A percentile compares a stretch with the other conserved stretches of the same genome.
phyloP scores from a whole-genome alignment of 208 protist genomes.

The Trypanosoma cruzi region DNA sequence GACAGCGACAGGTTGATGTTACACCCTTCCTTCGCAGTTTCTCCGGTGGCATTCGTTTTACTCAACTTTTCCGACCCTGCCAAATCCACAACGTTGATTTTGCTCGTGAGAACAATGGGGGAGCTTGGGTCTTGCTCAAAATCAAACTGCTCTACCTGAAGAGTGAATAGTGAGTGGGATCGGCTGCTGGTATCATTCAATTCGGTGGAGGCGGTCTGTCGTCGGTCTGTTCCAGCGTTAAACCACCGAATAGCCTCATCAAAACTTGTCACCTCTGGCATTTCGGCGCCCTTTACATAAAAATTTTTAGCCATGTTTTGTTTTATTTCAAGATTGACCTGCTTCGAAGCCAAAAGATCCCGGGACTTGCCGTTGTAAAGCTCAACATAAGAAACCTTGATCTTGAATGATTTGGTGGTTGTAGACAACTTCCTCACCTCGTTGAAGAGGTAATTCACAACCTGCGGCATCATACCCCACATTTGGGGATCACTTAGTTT shows the following conservation, averaged over 20 bases:
- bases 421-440: slow-evolving; percentile 87
- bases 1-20: slow-evolving; percentile 96
- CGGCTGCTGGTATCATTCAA: slow-evolving; percentile 91
- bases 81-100: slow-evolving; percentile 95
- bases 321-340: slow-evolving; percentile 90
- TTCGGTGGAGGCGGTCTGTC: slow-evolving; percentile 90
- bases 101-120: slow-evolving; percentile 85
- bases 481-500: slow-evolving; percentile 68
- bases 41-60: slow-evolving; percentile 93
- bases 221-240: slow-evolving; percentile 84
- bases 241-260: slow-evolving; percentile 88
- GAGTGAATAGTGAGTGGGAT: slow-evolving; percentile 92
- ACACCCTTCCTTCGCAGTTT: slow-evolving; percentile 93
- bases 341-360: slow-evolving; percentile 81
- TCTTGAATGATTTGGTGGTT: slow-evolving; percentile 85
- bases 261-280: slow-evolving; percentile 87
- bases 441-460: slow-evolving; percentile 86
- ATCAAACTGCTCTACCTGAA: slow-evolving; percentile 88
- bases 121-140: slow-evolving; percentile 86
- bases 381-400: slow-evolving; percentile 90
- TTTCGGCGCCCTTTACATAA: slow-evolving; percentile 91
- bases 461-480: slow-evolving; percentile 94
- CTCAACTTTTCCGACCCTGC: slow-evolving; percentile 93
- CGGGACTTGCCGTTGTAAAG: slow-evolving; percentile 92
- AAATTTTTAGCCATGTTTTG: slow-evolving; percentile 93